These are phyloP conservation scores for Vanrija sp. DNA, from an alignment of 1,284 basidiomycete genomes.

Conservation along the genomic window DNA sequence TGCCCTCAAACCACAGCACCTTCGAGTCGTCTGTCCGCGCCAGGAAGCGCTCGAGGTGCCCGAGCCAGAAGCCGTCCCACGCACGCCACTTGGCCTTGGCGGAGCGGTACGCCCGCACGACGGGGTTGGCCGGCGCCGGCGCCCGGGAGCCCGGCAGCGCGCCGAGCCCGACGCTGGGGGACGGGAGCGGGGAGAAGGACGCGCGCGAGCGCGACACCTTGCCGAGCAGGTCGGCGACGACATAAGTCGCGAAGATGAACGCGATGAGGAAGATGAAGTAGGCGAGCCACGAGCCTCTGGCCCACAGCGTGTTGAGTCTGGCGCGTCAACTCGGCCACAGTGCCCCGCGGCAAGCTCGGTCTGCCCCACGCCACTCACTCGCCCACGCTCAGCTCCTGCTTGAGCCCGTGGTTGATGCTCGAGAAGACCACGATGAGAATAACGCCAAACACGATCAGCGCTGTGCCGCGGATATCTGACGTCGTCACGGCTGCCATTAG, in stretches of 20 bases:
- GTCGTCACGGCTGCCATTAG: slow-evolving; percentile 38
- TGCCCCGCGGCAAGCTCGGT: no score
- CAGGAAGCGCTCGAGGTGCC: slow-evolving; percentile 68
- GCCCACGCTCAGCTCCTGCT: slow-evolving; percentile 51
- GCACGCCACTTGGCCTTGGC: slow-evolving; percentile 50
- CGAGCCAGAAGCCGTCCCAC: slow-evolving; percentile 57
- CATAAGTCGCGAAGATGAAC: slow-evolving; percentile 62
- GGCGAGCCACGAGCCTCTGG: slow-evolving; percentile 75
- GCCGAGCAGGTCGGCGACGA: slow-evolving; percentile 49
- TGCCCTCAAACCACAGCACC: slow-evolving; percentile 80
- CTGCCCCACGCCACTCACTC: slow-evolving; percentile 39
- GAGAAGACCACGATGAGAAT: slow-evolving; percentile 49
- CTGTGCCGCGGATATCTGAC: slow-evolving; percentile 47
- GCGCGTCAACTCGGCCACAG: not conserved
- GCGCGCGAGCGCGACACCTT: slow-evolving; percentile 40
- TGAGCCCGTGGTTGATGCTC: slow-evolving; percentile 49
- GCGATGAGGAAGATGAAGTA: slow-evolving; percentile 76
- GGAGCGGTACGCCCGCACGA: slow-evolving; percentile 7
- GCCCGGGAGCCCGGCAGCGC: slow-evolving; percentile 15
- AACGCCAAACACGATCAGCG: slow-evolving; percentile 48
- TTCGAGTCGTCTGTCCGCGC: slow-evolving; percentile 73
- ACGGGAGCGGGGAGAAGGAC: slow-evolving; percentile 53
- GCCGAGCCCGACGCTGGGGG: slow-evolving; percentile 32
- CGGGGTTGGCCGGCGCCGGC: slow-evolving; percentile 8
- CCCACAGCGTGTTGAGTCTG: slow-evolving; percentile 73